Conservation (phyloP, 148 eudicot genomes). For the Persicaria maculosa region DNA sequence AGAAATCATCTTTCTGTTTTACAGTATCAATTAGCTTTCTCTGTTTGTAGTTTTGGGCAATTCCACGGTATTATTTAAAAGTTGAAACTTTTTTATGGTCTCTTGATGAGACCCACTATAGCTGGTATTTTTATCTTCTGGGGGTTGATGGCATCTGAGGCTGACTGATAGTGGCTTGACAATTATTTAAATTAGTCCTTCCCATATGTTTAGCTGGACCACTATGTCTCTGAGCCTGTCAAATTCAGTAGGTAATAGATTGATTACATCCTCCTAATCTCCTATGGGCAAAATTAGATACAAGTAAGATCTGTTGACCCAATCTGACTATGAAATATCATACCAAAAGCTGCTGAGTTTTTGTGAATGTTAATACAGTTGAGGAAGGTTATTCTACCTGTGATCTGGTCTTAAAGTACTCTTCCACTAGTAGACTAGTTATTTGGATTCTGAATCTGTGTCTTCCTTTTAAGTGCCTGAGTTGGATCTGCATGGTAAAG, state of each 20-base stretch:
- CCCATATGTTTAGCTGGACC: conserved; percentile 11
- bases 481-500: conserved; percentile 19
- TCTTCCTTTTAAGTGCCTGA: conserved; percentile 12
- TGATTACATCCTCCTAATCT: background rate
- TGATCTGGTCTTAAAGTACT: background rate
- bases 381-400: conserved; percentile 1
- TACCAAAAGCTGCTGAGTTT: background rate
- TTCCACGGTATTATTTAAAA: background rate
- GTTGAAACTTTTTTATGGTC: background rate
- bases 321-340: background rate
- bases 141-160: conserved; percentile 9
- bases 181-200: background rate
- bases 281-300: background rate
- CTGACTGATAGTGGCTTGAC: background rate
- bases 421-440: background rate
- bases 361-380: background rate
- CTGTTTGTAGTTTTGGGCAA: background rate
- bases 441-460: conserved; percentile 15
- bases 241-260: background rate
- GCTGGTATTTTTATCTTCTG: conserved; percentile 9
- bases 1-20: background rate
- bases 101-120: conserved; percentile 4
- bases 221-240: background rate
- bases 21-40: background rate
- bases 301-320: too few relatives aligned